Percentiles rank a stretch among this genome's conserved stretches.
These are phyloP conservation scores for Epichloe typhina DNA, from an alignment of 2,329 filamentous ascomycete genomes.

Conservation along the genomic window DNA sequence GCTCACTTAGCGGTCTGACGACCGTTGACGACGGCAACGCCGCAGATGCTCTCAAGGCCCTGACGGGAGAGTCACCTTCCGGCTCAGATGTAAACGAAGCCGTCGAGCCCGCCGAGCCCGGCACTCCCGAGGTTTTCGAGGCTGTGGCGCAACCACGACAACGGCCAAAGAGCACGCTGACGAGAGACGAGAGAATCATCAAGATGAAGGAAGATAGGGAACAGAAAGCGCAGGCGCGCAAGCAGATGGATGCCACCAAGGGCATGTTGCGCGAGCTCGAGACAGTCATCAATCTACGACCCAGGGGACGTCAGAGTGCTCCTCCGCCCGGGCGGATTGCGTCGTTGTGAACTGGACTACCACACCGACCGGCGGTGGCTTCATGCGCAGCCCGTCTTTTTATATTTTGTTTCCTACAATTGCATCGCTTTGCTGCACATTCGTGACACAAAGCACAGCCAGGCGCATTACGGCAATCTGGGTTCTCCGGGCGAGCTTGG, in stretches of 20 bases:
- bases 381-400: neutral
- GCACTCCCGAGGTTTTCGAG: constrained; percentile 77
- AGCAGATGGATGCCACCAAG: constrained; percentile 67
- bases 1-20: constrained; percentile 55
- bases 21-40: constrained; percentile 41
- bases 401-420: neutral
- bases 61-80: constrained; percentile 57
- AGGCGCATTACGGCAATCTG: neutral
- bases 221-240: constrained; percentile 55
- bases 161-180: constrained; percentile 52
- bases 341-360: constrained; percentile 25
- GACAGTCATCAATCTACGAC: constrained; percentile 59
- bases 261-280: constrained; percentile 90
- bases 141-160: constrained; percentile 59
- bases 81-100: constrained; percentile 38
- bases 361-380: too few species aligned
- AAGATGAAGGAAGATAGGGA: constrained; percentile 82
- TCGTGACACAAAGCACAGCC: neutral
- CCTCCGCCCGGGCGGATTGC: constrained; percentile 18
- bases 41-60: constrained; percentile 55
- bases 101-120: constrained; percentile 48
- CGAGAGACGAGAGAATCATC: constrained; percentile 72
- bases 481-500: neutral
- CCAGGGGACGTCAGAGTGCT: constrained; percentile 25
- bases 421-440: neutral